Base-by-base conservation (phyloP, 345 rosid species). In the Linum lewisii region DNA sequence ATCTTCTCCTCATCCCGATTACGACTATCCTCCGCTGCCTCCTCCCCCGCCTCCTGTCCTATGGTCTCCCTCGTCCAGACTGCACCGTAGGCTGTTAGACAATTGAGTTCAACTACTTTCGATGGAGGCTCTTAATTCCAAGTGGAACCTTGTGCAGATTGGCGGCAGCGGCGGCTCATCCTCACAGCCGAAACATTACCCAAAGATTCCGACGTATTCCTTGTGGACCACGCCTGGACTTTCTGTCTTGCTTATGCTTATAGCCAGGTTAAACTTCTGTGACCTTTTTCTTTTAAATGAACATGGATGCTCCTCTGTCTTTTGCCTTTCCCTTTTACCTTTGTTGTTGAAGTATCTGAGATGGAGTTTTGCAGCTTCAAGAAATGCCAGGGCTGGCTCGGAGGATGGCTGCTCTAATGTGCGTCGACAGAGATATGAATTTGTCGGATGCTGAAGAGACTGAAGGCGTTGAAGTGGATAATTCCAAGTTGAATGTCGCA, bases 221-320 rank as follows among this genome's bases (percentile, higher is more conserved):
- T 92, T 34, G 44, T 92, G 51, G 95, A 92, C 71, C 95, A 92
- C 57, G 97, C 97, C 60, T 92, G 98, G 98, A 84, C 96, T 23
- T 92, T 92, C 63, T 90, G 95, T 16, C 93, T 84, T 64, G 61
- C 85, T 21, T 95, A 86, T 66, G 96, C 96, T 36, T 77, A 66
- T 58, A 82, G 79, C 45, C 98, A 82, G 86, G 96, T 84, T n/a
- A 23, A 24, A 4, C 16, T 38, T 38, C 16, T n/a, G n/a, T n/a
- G n/a, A n/a, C n/a, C 38, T 34, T 34, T 34, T 34, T 34, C 38
- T 34, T 34, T 34, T 11, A 1, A 0, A 0, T 34, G 38, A 4
- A 9, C 4, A 34, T 34, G 38, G 9, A 6, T 34, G 38, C 38
- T 34, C 38, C 10, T 34, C 0, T 11, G 7, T 34, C 10, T 34